Percentiles rank a stretch among this genome's conserved stretches.
phyloP scores from a whole-genome alignment of 495 filamentous ascomycete species.

The Trichoderma gamsii region DNA sequence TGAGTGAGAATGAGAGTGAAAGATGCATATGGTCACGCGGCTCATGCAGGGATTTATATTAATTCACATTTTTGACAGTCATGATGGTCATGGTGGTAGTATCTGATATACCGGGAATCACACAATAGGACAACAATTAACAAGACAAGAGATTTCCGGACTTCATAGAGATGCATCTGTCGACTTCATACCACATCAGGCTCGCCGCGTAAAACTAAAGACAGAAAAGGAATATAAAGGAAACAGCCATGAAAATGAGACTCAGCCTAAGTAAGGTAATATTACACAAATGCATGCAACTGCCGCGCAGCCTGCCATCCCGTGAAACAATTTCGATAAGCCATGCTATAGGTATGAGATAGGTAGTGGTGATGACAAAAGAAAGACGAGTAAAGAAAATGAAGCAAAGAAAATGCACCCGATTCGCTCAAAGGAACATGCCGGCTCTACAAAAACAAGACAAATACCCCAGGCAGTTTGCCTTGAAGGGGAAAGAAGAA shows the following conservation, averaged over 20 bases:
- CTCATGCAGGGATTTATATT: background rate
- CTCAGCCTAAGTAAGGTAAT: background rate
- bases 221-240: background rate
- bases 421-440: constrained; percentile 8
- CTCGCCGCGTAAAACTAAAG: background rate
- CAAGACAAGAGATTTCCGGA: too few species aligned
- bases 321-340: background rate
- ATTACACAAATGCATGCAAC: background rate
- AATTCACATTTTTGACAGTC: background rate
- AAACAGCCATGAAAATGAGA: too few species aligned
- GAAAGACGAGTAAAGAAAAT: background rate
- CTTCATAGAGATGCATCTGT: too few species aligned
- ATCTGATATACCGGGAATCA: background rate
- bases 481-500: background rate
- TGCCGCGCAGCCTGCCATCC: constrained; percentile 9
- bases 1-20: background rate
- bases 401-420: background rate
- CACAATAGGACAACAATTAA: background rate
- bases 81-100: background rate
- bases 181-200: background rate
- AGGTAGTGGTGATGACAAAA: background rate
- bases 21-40: constrained; percentile 11
- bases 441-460: background rate
- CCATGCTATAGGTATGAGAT: background rate
- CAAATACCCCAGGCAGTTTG: background rate